phyloP scores from a whole-genome alignment of 805 yeast genomes.

The Saccharomycopsis javanensis region DNA sequence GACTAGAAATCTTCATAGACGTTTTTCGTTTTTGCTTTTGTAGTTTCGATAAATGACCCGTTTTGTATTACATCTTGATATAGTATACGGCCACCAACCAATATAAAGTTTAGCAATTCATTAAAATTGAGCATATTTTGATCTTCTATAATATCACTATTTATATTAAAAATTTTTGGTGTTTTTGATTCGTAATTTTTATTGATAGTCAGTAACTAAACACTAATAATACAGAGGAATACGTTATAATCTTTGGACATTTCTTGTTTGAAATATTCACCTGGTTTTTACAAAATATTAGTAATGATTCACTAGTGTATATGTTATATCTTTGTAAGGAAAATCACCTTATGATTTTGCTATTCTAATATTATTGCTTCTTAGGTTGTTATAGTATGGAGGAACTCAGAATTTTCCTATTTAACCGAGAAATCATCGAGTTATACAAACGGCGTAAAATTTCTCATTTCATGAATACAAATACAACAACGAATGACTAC shows the following conservation, averaged over 20 bases:
- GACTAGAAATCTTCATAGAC: conserved; percentile 67
- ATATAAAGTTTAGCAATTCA: conserved; percentile 47
- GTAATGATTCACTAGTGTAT: conserved; percentile 71
- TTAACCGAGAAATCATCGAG: conserved; percentile 65
- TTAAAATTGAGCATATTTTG: conserved; percentile 30
- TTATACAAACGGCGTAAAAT: conserved; percentile 75
- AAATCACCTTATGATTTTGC: conserved; percentile 64
- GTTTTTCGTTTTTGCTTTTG: conserved; percentile 52
- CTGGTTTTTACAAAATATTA: conserved; percentile 55
- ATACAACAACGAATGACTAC: conserved; percentile 75
- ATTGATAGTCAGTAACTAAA: conserved; percentile 42
- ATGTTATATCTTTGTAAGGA: conserved; percentile 64
- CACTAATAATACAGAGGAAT: conserved; percentile 59
- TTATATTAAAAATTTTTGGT: conserved; percentile 55
- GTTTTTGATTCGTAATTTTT: conserved; percentile 36
- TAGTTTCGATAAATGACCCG: conserved; percentile 83
- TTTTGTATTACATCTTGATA: conserved; percentile 74
- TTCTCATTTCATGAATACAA: conserved; percentile 57
- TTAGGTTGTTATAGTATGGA: conserved; percentile 62
- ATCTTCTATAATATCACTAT: conserved; percentile 56
- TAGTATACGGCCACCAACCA: conserved; percentile 68
- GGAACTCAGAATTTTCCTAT: conserved; percentile 64
- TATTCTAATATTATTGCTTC: conserved; percentile 37
- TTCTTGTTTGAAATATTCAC: conserved; percentile 52
- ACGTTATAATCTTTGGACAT: conserved; percentile 54